Evolutionary conservation across 2,329 filamentous ascomycete species (phyloP), one percentile per base, ranked within the genome.

Genomic region (Paracorniculantispora psalliotae): DNA sequence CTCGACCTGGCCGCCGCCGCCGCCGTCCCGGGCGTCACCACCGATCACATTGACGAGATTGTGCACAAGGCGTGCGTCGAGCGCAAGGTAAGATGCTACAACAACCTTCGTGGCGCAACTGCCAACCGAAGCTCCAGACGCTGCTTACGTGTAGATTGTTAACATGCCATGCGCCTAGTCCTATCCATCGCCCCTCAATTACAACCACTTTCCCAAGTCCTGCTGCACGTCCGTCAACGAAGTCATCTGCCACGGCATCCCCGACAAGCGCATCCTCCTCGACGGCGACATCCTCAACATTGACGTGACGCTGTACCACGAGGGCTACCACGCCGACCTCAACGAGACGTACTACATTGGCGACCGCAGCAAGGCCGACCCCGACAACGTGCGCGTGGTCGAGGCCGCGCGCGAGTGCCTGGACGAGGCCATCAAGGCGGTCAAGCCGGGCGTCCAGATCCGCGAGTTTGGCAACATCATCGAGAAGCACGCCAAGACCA

Each of bases 341-440:
- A 99, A 99, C 77, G 94, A 99, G 78, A 99, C 94, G 13, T 99
- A 97, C 77, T 99, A 99, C 72, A 90, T 99, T 50, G 94, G 94
- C 59, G 89, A 96, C 66, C 91, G 89, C 69, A 90, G 94, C 44
- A 84, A 85, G 68, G 86, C 89, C 9, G 88, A 97, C 68, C 85
- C 91, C 0, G 92, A 97, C 66, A 85, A 89, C 3, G 91, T 97
- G 30, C 86, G 92, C 33, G 91, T 99, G 0, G 91, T 96, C 1
- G 94, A 99, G 76, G 86, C 92, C 6, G 86, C 94, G 19, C 84
- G 94, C 66, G 90, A 96, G 73, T 96, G 90, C 69, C 78, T 99
- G 43, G 88, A 96, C n/a, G 85, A 91, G 73, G 87, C 94, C 3
- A 97, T 97, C 70, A 88, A 91, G 72, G 79, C 92, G 15, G 92